Evolutionary conservation across 495 filamentous ascomycete species (phyloP).

Genomic region (Bacidia rubella): DNA sequence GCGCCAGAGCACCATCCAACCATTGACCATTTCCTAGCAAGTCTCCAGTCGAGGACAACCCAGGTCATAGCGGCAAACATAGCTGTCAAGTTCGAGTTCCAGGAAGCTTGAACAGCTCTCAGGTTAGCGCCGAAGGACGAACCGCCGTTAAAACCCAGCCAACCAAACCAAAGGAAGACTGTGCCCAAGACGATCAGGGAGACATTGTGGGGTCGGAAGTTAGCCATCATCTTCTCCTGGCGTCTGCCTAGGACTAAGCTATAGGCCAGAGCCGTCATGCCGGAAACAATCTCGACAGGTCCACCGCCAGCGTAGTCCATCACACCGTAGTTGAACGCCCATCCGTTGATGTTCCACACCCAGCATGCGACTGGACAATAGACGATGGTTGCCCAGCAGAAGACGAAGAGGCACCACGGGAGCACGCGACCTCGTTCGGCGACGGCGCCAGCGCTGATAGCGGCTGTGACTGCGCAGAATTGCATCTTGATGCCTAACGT

Average conservation of each 20-base stretch:
- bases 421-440: slow-evolving; percentile 89
- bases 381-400: slow-evolving; percentile 92
- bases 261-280: slow-evolving; percentile 85
- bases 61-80: slow-evolving; percentile 80
- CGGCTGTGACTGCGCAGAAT: slow-evolving; percentile 87
- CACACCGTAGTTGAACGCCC: slow-evolving; percentile 84
- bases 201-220: slow-evolving; percentile 92
- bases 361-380: slow-evolving; percentile 96
- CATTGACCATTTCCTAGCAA: slow-evolving; percentile 97
- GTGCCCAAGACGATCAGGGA: slow-evolving; percentile 94
- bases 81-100: slow-evolving; percentile 89
- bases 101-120: slow-evolving; percentile 89
- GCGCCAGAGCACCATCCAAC: slow-evolving; percentile 96
- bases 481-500: slow-evolving; percentile 52
- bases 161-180: slow-evolving; percentile 93
- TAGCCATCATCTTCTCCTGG: slow-evolving; percentile 98
- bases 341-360: slow-evolving; percentile 90
- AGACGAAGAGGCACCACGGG: slow-evolving; percentile 89
- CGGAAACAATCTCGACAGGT: slow-evolving; percentile 94
- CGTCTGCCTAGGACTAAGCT: slow-evolving; percentile 89
- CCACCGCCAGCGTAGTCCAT: slow-evolving; percentile 95
- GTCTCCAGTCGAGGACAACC: slow-evolving; percentile 84
- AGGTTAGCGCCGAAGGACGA: slow-evolving; percentile 95
- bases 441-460: slow-evolving; percentile 82
- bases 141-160: slow-evolving; percentile 97